A percentile compares a stretch with the other conserved stretches of the same genome.
Evolutionary conservation across 176 grass and related monocot species (phyloP).

Genomic region (Hordeum vulgare): MorexV3_pseudomolecules_assembly NC_058520.1:568403734-568404233

Average conservation of each 20-base stretch:
- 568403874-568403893: slow-evolving; percentile 78
- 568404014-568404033: background rate
- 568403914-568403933: slow-evolving; percentile 74
- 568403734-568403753: slow-evolving; percentile 63
- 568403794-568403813: background rate
- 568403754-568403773: slow-evolving; percentile 68
- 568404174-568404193: background rate
- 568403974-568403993: slow-evolving; percentile 35
- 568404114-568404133: slow-evolving; percentile 79
- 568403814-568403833: slow-evolving; percentile 8
- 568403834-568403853: slow-evolving; percentile 14
- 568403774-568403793: slow-evolving; percentile 43
- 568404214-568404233: background rate
- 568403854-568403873: slow-evolving; percentile 79
- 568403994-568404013: background rate
- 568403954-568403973: slow-evolving; percentile 81
- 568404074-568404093: slow-evolving; percentile 78
- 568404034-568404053: background rate
- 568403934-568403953: slow-evolving; percentile 86
- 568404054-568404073: slow-evolving; percentile 23
- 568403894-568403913: slow-evolving; percentile 86
- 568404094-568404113: slow-evolving; percentile 86
- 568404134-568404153: slow-evolving; percentile 95
- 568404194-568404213: background rate
- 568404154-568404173: slow-evolving; percentile 6